Evolutionary conservation across 73 alveolate genomes (phyloP), one percentile per base, ranked within the genome.

Genomic region (Paramecium tetraurelia): DNA sequence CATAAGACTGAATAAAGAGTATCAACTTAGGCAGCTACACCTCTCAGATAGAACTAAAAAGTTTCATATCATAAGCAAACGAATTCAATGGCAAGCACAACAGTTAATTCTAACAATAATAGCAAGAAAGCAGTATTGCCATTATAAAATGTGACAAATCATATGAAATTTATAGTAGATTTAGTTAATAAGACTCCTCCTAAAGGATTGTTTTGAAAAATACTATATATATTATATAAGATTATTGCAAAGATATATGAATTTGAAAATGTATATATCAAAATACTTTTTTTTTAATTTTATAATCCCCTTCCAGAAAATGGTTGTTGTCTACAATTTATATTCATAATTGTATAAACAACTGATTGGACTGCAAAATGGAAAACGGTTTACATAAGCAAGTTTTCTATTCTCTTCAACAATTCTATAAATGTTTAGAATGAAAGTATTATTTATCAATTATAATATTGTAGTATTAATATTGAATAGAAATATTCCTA

Each of bases 41-140:
- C 69, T 18, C 69, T 53, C 22, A 53, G 69, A 53, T 53, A 53
- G 69, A 63, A 63, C 84, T 31, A 63, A 63, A 53, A 53, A 18
- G 27, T 18, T 4, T 53, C 69, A 53, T 53, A 53, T 53, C 84
- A 63, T 63, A 63, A 33, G 21, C 84, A 22, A 27, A 63, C 84
- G 0, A 11, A 63, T 14, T 63, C 84, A 27, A 63, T 63, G 41
- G 46, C 27, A 33, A 63, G 84, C 31, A 63, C 84, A 31, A 33
- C 84, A 31, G 84, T 63, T 27, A 63, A 33, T 63, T 63, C 84
- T 11, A 63, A 63, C 46, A 63, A 63, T 63, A 63, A 63, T 63
- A 63, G 84, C 12, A 63, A 63, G 84, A 63, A 63, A 33, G 84
- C 41, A 63, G 84, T 63, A 63, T 27, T 63, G 11, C 84, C 84